Evolutionary conservation across 306 rosid species (phyloP).

Genomic region (Castanospermum australe): DNA sequence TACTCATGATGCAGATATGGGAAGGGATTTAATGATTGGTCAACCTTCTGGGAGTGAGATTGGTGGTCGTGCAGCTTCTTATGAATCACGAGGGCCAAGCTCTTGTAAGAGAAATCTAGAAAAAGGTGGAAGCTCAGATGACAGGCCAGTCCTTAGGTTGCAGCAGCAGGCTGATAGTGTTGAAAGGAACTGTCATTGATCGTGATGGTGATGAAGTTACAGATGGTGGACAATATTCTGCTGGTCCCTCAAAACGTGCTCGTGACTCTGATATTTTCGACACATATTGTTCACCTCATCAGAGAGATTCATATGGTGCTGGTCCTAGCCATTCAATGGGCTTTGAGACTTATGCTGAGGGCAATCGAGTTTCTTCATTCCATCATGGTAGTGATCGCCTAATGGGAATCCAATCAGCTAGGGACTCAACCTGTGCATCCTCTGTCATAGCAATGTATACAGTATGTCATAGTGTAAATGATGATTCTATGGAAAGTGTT

Average conservation of each 20-base stretch:
- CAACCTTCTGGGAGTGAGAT: slow-evolving; percentile 97
- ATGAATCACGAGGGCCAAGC: slow-evolving; percentile 98
- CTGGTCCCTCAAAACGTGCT: slow-evolving; percentile 90
- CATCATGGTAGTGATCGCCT: slow-evolving; percentile 71
- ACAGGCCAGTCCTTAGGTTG: slow-evolving; percentile 64
- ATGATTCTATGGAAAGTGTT: slow-evolving; percentile 97
- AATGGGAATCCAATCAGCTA: slow-evolving; percentile 66
- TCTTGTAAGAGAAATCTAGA: slow-evolving; percentile 90
- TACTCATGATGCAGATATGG: slow-evolving; percentile 78
- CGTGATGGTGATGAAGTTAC: slow-evolving; percentile 98
- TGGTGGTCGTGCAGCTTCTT: slow-evolving; percentile 96
- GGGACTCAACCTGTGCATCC: slow-evolving; percentile 93
- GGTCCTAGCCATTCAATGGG: slow-evolving; percentile 95
- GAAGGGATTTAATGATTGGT: slow-evolving; percentile 96
- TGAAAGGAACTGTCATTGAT: slow-evolving; percentile 97
- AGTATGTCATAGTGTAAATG: slow-evolving; percentile 73
- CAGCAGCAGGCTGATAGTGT: slow-evolving; percentile 98
- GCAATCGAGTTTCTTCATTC: slow-evolving; percentile 60
- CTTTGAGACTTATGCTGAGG: slow-evolving; percentile 63
- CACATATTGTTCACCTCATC: slow-evolving; percentile 67
- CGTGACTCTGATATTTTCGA: slow-evolving; percentile 84
- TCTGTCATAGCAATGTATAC: slow-evolving; percentile 99
- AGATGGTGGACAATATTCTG: slow-evolving; percentile 81
- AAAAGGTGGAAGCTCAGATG: slow-evolving; percentile 86
- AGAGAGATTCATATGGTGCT: slow-evolving; percentile 81